A percentile compares a stretch with the other conserved stretches of the same genome.
Evolutionary conservation across 176 grass and related monocot species (phyloP).

Genomic region (Olyra latifolia): DNA sequence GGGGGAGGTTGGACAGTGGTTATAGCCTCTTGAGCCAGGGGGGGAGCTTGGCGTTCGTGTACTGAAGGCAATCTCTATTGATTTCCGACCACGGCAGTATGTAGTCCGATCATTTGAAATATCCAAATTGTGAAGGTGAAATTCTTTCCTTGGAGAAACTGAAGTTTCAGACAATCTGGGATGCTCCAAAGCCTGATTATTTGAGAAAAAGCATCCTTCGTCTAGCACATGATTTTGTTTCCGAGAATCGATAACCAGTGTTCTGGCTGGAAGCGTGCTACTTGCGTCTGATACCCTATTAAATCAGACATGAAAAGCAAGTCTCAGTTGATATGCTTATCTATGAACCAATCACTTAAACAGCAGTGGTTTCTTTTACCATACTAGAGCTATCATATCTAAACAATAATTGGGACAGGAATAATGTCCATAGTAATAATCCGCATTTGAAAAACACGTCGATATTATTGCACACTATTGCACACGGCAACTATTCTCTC

Average conservation of each 20-base stretch:
- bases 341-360: neutral
- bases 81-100: slow-evolving; percentile 43
- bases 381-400: slow-evolving; percentile 25
- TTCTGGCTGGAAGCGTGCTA: slow-evolving; percentile 26
- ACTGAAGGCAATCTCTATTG: slow-evolving; percentile 51
- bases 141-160: slow-evolving; percentile 47
- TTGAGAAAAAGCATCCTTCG: slow-evolving; percentile 34
- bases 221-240: slow-evolving; percentile 34
- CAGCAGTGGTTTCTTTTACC: neutral
- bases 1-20: slow-evolving; percentile 39
- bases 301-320: slow-evolving; percentile 12
- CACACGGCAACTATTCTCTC: neutral
- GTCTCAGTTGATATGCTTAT: slow-evolving; percentile 16
- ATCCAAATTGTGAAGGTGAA: slow-evolving; percentile 37
- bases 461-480: neutral
- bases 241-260: slow-evolving; percentile 29
- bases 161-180: slow-evolving; percentile 39
- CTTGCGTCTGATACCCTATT: slow-evolving; percentile 39
- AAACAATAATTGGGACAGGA: slow-evolving; percentile 14
- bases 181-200: slow-evolving; percentile 47
- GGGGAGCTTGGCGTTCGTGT: slow-evolving; percentile 41
- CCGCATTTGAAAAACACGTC: neutral
- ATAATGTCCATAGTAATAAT: neutral
- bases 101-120: slow-evolving; percentile 29
- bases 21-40: slow-evolving; percentile 39